Conservation (phyloP, 148 eudicot species). For the Heliamphora exappendiculata region DNA sequence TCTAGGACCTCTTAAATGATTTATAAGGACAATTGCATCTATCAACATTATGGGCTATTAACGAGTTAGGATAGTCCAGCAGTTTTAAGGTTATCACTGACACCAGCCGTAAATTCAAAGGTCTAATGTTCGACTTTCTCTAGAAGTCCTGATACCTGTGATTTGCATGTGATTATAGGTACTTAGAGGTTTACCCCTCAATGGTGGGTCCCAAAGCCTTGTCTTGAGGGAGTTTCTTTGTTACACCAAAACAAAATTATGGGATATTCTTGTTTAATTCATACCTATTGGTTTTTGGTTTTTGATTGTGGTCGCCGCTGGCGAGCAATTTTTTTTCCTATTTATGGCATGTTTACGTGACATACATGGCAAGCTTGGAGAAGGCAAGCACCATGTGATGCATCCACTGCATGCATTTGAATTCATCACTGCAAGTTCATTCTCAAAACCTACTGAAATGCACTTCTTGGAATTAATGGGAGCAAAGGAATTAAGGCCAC, state of each 20-base stretch:
- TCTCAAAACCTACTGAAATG: not conserved
- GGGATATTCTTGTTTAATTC: not conserved
- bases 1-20: not conserved
- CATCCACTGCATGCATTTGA: not conserved
- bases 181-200: no score
- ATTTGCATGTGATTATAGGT: no score
- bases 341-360: constrained; percentile 81
- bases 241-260: no score
- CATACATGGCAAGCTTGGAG: constrained; percentile 84
- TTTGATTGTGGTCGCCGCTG: constrained; percentile 51
- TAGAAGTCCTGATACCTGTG: no score
- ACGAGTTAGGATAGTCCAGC: no score
- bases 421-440: not conserved
- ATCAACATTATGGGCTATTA: not conserved
- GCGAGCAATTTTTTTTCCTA: constrained; percentile 78
- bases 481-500: not conserved
- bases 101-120: no score
- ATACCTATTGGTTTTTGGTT: not conserved
- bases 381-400: constrained; percentile 38
- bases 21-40: not conserved
- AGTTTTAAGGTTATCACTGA: no score
- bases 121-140: no score
- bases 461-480: not conserved
- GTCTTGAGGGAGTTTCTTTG: no score
- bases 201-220: no score